Base-by-base conservation (phyloP, 2,329 filamentous ascomycete species). In the Cladophialophora psammophila region DNA sequence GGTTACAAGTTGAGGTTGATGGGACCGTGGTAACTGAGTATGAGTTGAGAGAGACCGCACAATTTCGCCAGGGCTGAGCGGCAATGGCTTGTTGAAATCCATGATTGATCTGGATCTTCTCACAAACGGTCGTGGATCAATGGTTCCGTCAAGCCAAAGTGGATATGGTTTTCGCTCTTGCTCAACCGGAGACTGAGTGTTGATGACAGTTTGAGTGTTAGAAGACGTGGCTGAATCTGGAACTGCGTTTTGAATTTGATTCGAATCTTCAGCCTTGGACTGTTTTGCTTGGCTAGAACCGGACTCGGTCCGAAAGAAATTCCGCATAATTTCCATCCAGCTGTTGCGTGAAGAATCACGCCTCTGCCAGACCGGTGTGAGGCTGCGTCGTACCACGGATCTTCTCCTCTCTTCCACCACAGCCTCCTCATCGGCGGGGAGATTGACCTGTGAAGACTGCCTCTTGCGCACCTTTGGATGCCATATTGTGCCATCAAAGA, bases 401-500 rank as follows among this genome's bases (percentile, higher is more conserved):
- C 32, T 48, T 52, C 60, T 58, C 55, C 36, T 63, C 26, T 61
- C 64, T 36, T 62, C 64, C n/a, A 55, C 54, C 18, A 26, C 54
- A 0, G 26, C 32, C 31, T 55, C 61, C 10, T 57, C 50, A 12
- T 64, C 56, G 4, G 34, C 12, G 18, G 57, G 56, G 18, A 55
- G 42, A 35, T 35, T 35, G 18, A 32, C 15, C 42, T 48, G 61
- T 32, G 61, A 69, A 13, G 61, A 68, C 10, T 58, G 36, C 64
- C 64, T 60, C 60, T 68, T 70, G 58, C 61, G 57, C 20, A 18
- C 45, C 55, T 54, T 31, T 56, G 56, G 61, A 40, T 64, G 52
- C 38, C 68, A 67, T 3, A 72, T 66, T 5, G 58, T 42, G 20
- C 71, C 71, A 63, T 72, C 68, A 42, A 72, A 66, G 38, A 71